Evolutionary conservation across 306 rosid genomes (phyloP).

Genomic region (Notholithocarpus densiflorus): DNA sequence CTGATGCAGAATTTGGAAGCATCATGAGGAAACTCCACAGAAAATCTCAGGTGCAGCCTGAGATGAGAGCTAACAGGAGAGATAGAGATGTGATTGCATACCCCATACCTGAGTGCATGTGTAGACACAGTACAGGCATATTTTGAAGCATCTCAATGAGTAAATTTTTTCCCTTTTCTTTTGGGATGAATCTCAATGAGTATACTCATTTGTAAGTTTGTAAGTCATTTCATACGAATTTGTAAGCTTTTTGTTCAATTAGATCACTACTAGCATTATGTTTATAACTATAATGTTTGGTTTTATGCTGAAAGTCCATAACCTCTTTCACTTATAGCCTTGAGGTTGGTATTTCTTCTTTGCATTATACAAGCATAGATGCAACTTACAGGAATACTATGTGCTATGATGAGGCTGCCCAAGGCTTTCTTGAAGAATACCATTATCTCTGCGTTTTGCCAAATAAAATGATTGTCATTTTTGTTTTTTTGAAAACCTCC

Average conservation of each 20-base stretch:
- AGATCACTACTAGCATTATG: neutral
- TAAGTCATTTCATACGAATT: neutral
- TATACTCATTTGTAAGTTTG: neutral
- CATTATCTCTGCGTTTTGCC: no score
- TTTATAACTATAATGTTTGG: no score
- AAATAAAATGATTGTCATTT: no score
- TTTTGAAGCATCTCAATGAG: neutral
- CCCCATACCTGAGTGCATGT: slow-evolving; percentile 55
- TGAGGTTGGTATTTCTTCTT: neutral
- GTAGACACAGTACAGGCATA: slow-evolving; percentile 18
- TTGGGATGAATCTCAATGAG: no score
- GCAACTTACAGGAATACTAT: no score
- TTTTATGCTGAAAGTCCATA: no score
- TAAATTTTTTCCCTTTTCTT: neutral
- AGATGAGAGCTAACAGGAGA: slow-evolving; percentile 34
- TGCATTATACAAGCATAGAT: neutral
- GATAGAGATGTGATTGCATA: slow-evolving; percentile 49
- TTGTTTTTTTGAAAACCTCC: no score
- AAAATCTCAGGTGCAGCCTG: slow-evolving; percentile 41
- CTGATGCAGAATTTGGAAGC: slow-evolving; percentile 36
- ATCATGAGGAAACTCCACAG: slow-evolving; percentile 36
- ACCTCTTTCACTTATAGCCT: no score
- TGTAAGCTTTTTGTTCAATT: neutral
- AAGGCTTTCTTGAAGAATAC: no score
- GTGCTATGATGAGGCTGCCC: no score